These are phyloP conservation scores for Penicillium parvum DNA, from an alignment of 495 filamentous ascomycete species.

Conservation along the genomic window DNA sequence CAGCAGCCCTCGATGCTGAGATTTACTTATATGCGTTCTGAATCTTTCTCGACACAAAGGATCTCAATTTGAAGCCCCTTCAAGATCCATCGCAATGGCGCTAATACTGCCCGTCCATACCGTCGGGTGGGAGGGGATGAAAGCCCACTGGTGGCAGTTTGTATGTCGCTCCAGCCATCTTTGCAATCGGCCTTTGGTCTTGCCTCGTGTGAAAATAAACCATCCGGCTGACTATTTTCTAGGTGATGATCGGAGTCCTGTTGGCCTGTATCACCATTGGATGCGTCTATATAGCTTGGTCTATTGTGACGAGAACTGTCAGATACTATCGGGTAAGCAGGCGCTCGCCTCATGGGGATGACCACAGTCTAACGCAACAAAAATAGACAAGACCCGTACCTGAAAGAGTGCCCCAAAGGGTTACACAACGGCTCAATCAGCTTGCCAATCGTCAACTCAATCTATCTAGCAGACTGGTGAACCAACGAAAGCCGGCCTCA, in stretches of 20 bases:
- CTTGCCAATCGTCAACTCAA: conserved; percentile 24
- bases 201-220: not conserved
- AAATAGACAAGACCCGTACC: too few species aligned
- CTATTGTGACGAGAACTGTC: conserved; percentile 12
- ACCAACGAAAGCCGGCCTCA: conserved; percentile 33
- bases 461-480: conserved; percentile 12
- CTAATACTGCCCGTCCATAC: conserved; percentile 31
- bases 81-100: conserved; percentile 19
- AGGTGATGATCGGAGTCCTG: conserved; percentile 40
- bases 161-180: conserved; percentile 24
- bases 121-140: conserved; percentile 36
- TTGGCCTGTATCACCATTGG: conserved; percentile 31
- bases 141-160: conserved; percentile 41
- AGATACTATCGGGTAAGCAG: conserved; percentile 33
- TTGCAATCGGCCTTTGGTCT: conserved; percentile 4
- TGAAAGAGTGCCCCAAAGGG: conserved; percentile 27
- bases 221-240: conserved; percentile 11
- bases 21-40: not conserved
- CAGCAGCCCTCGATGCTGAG: not conserved
- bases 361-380: too few species aligned
- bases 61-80: not conserved
- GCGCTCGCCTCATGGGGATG: too few species aligned
- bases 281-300: conserved; percentile 30
- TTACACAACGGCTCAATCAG: conserved; percentile 24
- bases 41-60: not conserved